Evolutionary conservation across 352 stramenopile species (phyloP).

Genomic region (Phytophthora hybrid): DNA sequence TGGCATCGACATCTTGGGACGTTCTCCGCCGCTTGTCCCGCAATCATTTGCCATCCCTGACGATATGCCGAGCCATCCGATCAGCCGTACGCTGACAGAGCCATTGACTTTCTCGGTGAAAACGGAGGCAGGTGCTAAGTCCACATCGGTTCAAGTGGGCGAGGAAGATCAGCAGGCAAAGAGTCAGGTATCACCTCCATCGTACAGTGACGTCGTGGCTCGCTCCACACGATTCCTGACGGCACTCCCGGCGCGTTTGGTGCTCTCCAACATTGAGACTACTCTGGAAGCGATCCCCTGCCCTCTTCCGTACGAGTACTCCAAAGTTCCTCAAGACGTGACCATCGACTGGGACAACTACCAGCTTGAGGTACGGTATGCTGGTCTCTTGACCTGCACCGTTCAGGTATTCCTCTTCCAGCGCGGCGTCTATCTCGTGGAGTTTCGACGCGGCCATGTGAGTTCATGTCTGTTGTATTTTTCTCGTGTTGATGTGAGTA

Average conservation of each 20-base stretch:
- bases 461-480: slow-evolving; percentile 12
- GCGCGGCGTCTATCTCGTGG: slow-evolving; percentile 81
- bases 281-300: slow-evolving; percentile 56
- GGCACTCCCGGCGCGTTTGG: slow-evolving; percentile 63
- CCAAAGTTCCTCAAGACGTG: slow-evolving; percentile 59
- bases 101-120: slow-evolving; percentile 13
- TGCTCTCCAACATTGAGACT: slow-evolving; percentile 72
- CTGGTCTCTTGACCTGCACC: slow-evolving; percentile 69
- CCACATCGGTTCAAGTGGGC: slow-evolving; percentile 1
- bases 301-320: slow-evolving; percentile 54
- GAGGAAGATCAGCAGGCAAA: slow-evolving; percentile 18
- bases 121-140: background rate
- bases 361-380: slow-evolving; percentile 75
- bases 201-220: slow-evolving; percentile 71
- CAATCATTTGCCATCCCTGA: slow-evolving; percentile 24
- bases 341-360: slow-evolving; percentile 79
- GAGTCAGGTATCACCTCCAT: slow-evolving; percentile 39
- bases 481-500: background rate
- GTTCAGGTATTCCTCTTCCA: slow-evolving; percentile 88
- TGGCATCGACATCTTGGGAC: slow-evolving; percentile 53
- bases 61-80: slow-evolving; percentile 18
- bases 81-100: slow-evolving; percentile 33
- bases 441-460: slow-evolving; percentile 83
- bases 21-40: slow-evolving; percentile 38
- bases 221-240: slow-evolving; percentile 83